Conservation (phyloP, 2,329 filamentous ascomycete species). For the Fusarium ramigenum region DNA sequence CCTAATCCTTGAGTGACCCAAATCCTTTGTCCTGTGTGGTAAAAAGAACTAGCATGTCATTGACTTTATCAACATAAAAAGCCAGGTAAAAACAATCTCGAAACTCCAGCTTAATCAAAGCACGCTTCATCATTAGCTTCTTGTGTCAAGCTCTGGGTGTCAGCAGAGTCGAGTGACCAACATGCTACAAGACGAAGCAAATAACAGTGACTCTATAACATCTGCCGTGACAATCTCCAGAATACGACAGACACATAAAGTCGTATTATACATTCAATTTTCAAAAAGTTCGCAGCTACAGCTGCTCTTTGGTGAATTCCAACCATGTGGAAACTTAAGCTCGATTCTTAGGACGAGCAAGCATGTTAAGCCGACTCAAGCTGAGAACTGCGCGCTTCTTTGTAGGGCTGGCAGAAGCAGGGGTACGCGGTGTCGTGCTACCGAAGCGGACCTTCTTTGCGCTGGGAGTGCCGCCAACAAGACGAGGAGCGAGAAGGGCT, state of each 20-base stretch:
- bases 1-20: slow-evolving; percentile 20
- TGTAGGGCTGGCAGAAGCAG: slow-evolving; percentile 52
- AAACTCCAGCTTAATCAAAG: slow-evolving; percentile 43
- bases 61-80: slow-evolving; percentile 20
- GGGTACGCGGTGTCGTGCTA: slow-evolving; percentile 36
- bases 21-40: slow-evolving; percentile 27
- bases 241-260: slow-evolving; percentile 9
- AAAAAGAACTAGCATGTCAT: slow-evolving; percentile 16
- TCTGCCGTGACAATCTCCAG: not conserved
- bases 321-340: slow-evolving; percentile 46
- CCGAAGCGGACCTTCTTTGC: slow-evolving; percentile 50
- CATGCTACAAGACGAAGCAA: not conserved
- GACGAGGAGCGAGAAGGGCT: slow-evolving; percentile 61
- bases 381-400: slow-evolving; percentile 65
- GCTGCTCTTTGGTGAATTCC: not conserved
- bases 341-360: slow-evolving; percentile 68
- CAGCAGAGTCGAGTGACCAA: not conserved
- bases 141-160: slow-evolving; percentile 2
- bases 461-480: slow-evolving; percentile 51
- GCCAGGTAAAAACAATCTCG: slow-evolving; percentile 42
- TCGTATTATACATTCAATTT: slow-evolving; percentile 37
- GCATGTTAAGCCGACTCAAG: slow-evolving; percentile 68
- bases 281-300: not conserved
- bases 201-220: not conserved
- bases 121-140: slow-evolving; percentile 33